Conservation (phyloP, 257 asterid genomes). For the Petunia secreta region DNA sequence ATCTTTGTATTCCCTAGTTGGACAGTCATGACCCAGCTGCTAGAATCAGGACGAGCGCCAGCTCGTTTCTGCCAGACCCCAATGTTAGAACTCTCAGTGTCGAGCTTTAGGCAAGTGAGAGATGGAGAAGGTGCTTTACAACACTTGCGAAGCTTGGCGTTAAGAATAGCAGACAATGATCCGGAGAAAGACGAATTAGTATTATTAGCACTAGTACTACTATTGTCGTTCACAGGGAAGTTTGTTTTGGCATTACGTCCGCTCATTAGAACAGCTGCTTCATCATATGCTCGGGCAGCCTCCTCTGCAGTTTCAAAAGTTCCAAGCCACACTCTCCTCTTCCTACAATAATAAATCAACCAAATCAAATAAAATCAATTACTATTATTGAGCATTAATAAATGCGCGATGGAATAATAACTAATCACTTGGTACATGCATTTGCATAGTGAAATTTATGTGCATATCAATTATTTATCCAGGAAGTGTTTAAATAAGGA, state of each 20-base stretch:
- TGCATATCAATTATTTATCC: not conserved
- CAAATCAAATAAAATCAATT: not conserved
- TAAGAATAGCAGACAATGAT: constrained; percentile 39
- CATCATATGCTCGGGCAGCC: constrained; percentile 63
- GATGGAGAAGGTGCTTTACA: constrained; percentile 55
- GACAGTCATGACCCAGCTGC: constrained; percentile 60
- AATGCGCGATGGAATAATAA: too few relatives aligned
- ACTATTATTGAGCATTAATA: too few relatives aligned
- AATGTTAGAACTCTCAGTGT: constrained; percentile 58
- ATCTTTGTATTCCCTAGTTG: constrained; percentile 43
- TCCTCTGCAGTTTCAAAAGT: constrained; percentile 65
- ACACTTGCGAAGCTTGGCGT: constrained; percentile 52
- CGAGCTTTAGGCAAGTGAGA: constrained; percentile 61
- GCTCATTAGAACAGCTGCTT: constrained; percentile 59
- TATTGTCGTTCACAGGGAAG: constrained; percentile 39
- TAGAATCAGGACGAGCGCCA: constrained; percentile 46
- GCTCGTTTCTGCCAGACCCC: constrained; percentile 72
- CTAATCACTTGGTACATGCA: not conserved
- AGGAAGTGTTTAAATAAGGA: not conserved
- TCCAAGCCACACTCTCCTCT: constrained; percentile 67
- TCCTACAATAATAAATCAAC: constrained; percentile 32
- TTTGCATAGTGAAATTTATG: not conserved
- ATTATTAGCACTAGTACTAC: constrained; percentile 11
- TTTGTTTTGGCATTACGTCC: constrained; percentile 68
- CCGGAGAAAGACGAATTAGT: constrained; percentile 31